These are phyloP conservation scores for Mycena maculata DNA, from an alignment of 768 basidiomycete genomes.

Conservation along the genomic window DNA sequence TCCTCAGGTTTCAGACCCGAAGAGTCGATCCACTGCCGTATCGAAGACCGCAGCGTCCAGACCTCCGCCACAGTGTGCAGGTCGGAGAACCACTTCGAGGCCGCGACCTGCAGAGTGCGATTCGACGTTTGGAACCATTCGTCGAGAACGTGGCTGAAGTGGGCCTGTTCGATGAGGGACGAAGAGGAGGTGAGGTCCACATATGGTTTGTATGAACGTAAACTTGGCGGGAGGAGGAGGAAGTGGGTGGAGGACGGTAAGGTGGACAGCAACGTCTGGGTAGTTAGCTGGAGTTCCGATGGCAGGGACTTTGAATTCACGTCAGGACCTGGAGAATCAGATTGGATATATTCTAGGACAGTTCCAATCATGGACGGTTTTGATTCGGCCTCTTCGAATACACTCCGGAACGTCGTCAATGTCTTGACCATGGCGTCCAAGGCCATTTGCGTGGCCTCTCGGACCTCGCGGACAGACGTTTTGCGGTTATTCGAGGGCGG, in stretches of 20 bases:
- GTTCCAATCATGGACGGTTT: slow-evolving; percentile 62
- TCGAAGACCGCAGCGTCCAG: slow-evolving; percentile 73
- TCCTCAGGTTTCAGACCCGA: slow-evolving; percentile 64
- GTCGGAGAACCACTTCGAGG: slow-evolving; percentile 67
- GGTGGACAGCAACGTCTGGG: slow-evolving; percentile 71
- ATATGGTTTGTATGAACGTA: slow-evolving; percentile 87
- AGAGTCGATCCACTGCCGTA: slow-evolving; percentile 58
- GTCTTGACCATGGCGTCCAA: slow-evolving; percentile 71
- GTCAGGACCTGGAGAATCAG: slow-evolving; percentile 50
- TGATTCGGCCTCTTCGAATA: slow-evolving; percentile 60
- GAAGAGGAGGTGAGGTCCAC: slow-evolving; percentile 76
- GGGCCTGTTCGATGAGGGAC: slow-evolving; percentile 57
- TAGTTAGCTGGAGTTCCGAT: slow-evolving; percentile 69
- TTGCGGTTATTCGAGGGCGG: slow-evolving; percentile 42
- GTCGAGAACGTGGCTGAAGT: slow-evolving; percentile 59
- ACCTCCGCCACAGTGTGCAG: slow-evolving; percentile 73
- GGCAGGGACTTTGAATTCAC: slow-evolving; percentile 49
- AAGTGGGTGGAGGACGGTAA: slow-evolving; percentile 90
- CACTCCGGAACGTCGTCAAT: slow-evolving; percentile 61
- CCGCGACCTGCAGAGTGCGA: slow-evolving; percentile 55
- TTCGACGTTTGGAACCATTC: slow-evolving; percentile 74
- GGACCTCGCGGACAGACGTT: slow-evolving; percentile 61
- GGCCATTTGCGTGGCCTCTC: slow-evolving; percentile 61
- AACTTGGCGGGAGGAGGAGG: slow-evolving; percentile 74
- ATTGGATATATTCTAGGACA: slow-evolving; percentile 73